These are phyloP conservation scores for Epichloe hybrida DNA, from an alignment of 2,329 filamentous ascomycete species.

Conservation along the genomic window DNA sequence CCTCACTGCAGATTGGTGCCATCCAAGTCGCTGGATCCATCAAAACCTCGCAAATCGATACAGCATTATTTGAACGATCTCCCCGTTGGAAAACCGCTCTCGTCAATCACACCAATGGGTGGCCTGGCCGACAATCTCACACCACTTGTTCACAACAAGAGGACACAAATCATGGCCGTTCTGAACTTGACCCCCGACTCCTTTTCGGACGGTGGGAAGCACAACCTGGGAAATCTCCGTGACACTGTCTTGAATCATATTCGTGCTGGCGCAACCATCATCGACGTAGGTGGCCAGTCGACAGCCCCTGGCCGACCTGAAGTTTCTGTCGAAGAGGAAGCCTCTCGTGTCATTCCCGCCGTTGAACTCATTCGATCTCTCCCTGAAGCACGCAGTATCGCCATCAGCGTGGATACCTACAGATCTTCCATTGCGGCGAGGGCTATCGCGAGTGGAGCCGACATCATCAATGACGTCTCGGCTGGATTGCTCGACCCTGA, in stretches of 20 bases:
- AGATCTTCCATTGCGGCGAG: constrained; percentile 68
- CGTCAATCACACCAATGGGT: constrained; percentile 44
- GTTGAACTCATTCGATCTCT: constrained; percentile 58
- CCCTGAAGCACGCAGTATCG: constrained; percentile 47
- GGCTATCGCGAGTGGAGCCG: constrained; percentile 65
- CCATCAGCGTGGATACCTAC: constrained; percentile 87
- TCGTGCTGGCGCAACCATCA: constrained; percentile 59
- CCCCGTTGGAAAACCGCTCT: constrained; percentile 34
- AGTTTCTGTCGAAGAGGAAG: constrained; percentile 60
- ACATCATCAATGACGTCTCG: constrained; percentile 92
- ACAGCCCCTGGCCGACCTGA: constrained; percentile 65
- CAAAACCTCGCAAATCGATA: constrained; percentile 45
- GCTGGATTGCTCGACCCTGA: constrained; percentile 63
- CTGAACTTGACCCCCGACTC: constrained; percentile 92
- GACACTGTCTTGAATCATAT: constrained; percentile 50
- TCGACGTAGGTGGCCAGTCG: constrained; percentile 89
- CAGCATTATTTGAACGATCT: constrained; percentile 50
- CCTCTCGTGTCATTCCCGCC: constrained; percentile 64
- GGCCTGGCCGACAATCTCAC: constrained; percentile 36
- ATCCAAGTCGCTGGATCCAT: constrained; percentile 35
- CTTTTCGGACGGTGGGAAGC: constrained; percentile 77
- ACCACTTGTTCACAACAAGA: constrained; percentile 41
- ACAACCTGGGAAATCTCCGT: constrained; percentile 41
- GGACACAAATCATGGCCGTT: constrained; percentile 82
- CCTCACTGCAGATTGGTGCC: constrained; percentile 36